Evolutionary conservation across 495 filamentous ascomycete genomes (phyloP), one percentile per base, ranked within the genome.

Genomic region (Gamarada debralockiae): DNA sequence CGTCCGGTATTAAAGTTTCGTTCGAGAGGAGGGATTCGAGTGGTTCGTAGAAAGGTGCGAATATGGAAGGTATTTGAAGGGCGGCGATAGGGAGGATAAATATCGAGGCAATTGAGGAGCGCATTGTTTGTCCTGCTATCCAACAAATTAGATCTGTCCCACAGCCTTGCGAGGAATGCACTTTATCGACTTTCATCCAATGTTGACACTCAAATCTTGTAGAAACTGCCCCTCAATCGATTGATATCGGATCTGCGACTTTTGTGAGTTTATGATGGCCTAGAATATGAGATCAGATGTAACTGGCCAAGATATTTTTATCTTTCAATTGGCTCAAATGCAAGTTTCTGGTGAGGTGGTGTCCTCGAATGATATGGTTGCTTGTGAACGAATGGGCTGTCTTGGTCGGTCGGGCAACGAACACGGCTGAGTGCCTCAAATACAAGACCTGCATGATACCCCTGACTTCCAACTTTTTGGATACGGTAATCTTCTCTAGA

Each of bases 81-180:
- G 59, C 55, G 22, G 58, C 54, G 42, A 53, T 58, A 13, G 52
- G 50, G 25, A 61, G 49, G 46, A 52, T 14, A 24, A 57, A 18
- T 1, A 57, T 18, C 0, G 48, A 48, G 17, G 50, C 18, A 40
- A 27, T 41, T 23, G 36, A 21, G 34, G 44, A 29, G 15, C 44
- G 50, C 58, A 60, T 60, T 37, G 2, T 56, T 56, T 18, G 23
- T 29, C 9, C 24, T 53, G 20, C 20, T 44, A 1, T 46, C n/a
- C 1, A 23, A 29, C 22, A 31, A 36, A 21, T n/a, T 27, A n/a
- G n/a, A n/a, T 36, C 8, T 49, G 15, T 25, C 21, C 25, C 15
- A 17, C 31, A 33, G 31, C 5, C 48, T 39, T 5, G 36, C 14
- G 13, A 39, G 36, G 36, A 39, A n/a, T 39, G 36, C 36, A 39